Base-by-base conservation (phyloP, 306 rosid species). In the Vachellia pachyceras region DNA sequence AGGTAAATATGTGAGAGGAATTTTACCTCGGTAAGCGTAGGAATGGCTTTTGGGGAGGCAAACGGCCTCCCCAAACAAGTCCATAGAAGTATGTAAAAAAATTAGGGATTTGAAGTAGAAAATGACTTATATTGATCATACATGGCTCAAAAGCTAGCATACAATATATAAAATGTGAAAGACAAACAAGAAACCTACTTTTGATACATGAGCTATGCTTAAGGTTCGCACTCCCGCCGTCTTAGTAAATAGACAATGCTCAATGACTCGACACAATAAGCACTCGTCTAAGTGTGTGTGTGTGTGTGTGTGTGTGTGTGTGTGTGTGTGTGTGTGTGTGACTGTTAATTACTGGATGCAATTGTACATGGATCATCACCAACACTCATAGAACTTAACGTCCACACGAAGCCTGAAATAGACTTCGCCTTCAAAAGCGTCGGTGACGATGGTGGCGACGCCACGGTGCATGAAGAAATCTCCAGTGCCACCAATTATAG, bases 401-500 rank as follows among this genome's bases (percentile, higher is more conserved):
- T 90, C 86, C 22, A 90, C 83, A 1, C 77, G 77, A 64, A 94
- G 97, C 63, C 97, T 61, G 65, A 92, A 94, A 41, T 92, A 94
- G 41, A 89, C 90, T 13, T 90, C 90, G 14, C 95, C 97, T 84
- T 94, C 95, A 55, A 68, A 89, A 0, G 94, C 87, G 71, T 92
- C 97, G 0, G 98, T 92, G 69, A 40, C 55, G 18, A 95, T 12
- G 66, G 97, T 92, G 11, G 97, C 98, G 17, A 90, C 22, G 12
- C 95, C 97, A 15, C 97, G 78, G 57, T 87, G 87, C 97, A 92
- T 89, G 77, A 94, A 92, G 83, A 94, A 92, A 45, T 94, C 97
- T 0, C 91, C 97, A 0, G 97, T 91, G 11, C 98, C 98, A 11
- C 98, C 92, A 0, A 88, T 77, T 0, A 94, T 78, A 0, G 97